Conservation (phyloP, 371 early-diverging fungal species). For the Apophysomyces trapeziformis region DNA sequence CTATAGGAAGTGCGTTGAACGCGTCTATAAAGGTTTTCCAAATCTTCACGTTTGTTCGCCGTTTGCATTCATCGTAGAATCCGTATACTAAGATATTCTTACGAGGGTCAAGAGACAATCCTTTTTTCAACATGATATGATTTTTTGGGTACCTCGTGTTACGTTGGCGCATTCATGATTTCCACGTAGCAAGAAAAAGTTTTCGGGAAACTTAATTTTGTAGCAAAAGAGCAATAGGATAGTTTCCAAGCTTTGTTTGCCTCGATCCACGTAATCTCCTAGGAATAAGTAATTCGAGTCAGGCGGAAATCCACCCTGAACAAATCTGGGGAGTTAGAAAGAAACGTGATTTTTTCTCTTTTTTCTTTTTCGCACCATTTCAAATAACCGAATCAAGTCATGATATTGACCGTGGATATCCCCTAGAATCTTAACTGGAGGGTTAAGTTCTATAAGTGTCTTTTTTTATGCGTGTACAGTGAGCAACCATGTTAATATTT, state of each 20-base stretch:
- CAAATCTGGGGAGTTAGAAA: background rate
- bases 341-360: background rate
- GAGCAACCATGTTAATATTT: slow-evolving; percentile 1
- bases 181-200: slow-evolving; percentile 94
- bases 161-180: slow-evolving; percentile 98
- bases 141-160: slow-evolving; percentile 69
- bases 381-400: slow-evolving; percentile 88
- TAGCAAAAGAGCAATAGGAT: slow-evolving; percentile 91
- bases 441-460: slow-evolving; percentile 87
- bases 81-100: slow-evolving; percentile 79
- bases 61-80: slow-evolving; percentile 98
- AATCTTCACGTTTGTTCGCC: slow-evolving; percentile 90
- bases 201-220: slow-evolving; percentile 95
- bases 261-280: slow-evolving; percentile 98
- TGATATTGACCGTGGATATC: slow-evolving; percentile 95
- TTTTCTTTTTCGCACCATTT: slow-evolving; percentile 44
- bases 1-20: slow-evolving; percentile 94
- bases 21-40: slow-evolving; percentile 94
- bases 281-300: slow-evolving; percentile 91
- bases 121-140: background rate
- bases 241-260: slow-evolving; percentile 96
- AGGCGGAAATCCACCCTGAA: slow-evolving; percentile 85
- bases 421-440: slow-evolving; percentile 92
- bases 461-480: background rate
- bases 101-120: background rate